Evolutionary conservation across 306 rosid species (phyloP), one percentile per base, ranked within the genome.

Genomic region (Mucuna pruriens): DNA sequence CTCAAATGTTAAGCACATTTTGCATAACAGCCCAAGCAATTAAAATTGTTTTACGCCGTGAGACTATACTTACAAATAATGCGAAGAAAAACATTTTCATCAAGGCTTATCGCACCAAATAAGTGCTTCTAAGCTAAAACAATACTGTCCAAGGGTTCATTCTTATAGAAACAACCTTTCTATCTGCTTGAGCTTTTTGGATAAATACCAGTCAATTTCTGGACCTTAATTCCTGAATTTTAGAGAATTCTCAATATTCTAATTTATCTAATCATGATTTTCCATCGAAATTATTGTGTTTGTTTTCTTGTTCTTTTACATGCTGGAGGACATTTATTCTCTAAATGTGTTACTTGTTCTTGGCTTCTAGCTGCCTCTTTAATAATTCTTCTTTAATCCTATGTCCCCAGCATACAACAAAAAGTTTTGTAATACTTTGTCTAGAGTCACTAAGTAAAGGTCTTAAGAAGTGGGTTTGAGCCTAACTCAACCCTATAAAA

Each of bases 1-100:
- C 51, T 48, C 34, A 58, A 67, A 79, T 61, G 68, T 42, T 75
- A 58, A 83, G 74, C n/a, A 36, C 40, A 60, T 38, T 68, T 60
- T 60, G 66, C n/a, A 46, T 33, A 75, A 75, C 6, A 49, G 55
- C 44, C 34, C 54, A 49, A 23, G 57, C n/a, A 61, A 51, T 61
- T 68, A 40, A 60, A 57, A 23, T 48, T 69, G 26, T 79, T 84
- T 67, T 42, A 20, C 46, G 26, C 22, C 26, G 57, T 12, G 12
- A 84, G 36, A 11, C 48, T 48, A 57, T 60, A 33, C 75, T 19
- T 44, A 22, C 52, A 62, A 57, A 17, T 73, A 78, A 52, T 15
- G 54, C 19, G 66, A 19, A 29, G 69, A 40, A 29, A 51, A 40
- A 6, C 7, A n/a, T 71, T 77, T 71, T 13, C 23, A 26, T 42